A percentile compares a stretch with the other conserved stretches of the same genome.
Evolutionary conservation across 176 grass and related monocot species (phyloP).

Genomic region (Carex littledalei): DNA sequence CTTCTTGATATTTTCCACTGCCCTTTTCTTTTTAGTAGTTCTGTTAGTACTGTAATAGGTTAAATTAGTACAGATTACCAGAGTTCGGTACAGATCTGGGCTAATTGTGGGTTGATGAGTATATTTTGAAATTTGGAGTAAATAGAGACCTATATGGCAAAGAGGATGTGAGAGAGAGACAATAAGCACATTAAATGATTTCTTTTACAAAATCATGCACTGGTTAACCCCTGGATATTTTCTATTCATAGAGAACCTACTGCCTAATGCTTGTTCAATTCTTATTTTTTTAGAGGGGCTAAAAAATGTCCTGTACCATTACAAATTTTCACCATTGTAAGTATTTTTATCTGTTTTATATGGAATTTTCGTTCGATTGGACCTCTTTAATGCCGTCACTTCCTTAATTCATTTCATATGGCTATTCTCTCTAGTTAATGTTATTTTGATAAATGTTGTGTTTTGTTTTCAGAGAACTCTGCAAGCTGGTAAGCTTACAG

Average conservation of each 20-base stretch:
- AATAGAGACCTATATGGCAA: neutral
- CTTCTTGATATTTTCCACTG: neutral
- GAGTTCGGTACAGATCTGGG: neutral
- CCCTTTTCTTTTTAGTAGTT: neutral
- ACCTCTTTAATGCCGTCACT: neutral
- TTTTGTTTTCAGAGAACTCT: conserved; percentile 60
- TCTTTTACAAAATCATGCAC: neutral
- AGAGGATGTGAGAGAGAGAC: neutral
- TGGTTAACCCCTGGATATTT: neutral
- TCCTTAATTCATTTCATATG: neutral
- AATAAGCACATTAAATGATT: neutral
- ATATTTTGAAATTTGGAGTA: neutral
- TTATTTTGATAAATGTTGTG: neutral
- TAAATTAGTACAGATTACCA: neutral
- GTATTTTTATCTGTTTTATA: neutral
- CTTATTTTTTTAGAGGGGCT: neutral
- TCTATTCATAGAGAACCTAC: neutral
- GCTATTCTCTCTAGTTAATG: neutral
- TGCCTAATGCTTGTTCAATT: neutral
- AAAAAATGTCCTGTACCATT: neutral
- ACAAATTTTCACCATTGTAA: no score
- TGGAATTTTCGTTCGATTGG: neutral
- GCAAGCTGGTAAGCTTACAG: conserved; percentile 78
- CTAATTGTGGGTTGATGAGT: neutral
- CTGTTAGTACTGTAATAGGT: neutral